phyloP scores from a whole-genome alignment of 2,329 filamentous ascomycete genomes.

The Diaporthe batatas region DNA sequence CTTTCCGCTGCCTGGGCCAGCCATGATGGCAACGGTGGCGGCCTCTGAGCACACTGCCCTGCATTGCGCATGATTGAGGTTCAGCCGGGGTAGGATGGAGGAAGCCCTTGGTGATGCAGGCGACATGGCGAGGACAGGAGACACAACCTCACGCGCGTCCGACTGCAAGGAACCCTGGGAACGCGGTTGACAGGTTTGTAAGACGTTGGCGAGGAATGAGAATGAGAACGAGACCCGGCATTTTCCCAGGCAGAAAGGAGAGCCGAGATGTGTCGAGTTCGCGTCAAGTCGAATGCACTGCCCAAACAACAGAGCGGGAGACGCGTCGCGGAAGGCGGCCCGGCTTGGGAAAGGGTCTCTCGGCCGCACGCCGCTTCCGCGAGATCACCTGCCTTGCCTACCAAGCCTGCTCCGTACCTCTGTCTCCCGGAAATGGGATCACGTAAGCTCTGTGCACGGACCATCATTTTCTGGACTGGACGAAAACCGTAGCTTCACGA shows the following conservation, averaged over 20 bases:
- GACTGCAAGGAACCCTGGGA: neutral
- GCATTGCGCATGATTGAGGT: constrained; percentile 69
- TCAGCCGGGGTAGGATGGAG: constrained; percentile 63
- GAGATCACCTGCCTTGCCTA: constrained; percentile 31
- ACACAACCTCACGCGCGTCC: constrained; percentile 16
- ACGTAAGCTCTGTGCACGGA: constrained; percentile 1
- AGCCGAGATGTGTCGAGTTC: neutral
- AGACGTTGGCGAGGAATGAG: neutral
- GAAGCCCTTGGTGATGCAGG: constrained; percentile 42
- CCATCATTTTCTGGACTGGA: neutral
- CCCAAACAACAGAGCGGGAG: neutral
- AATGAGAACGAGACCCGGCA: neutral
- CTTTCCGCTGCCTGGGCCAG: constrained; percentile 82
- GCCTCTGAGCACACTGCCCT: constrained; percentile 67
- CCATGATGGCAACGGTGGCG: constrained; percentile 74
- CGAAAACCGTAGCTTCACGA: neutral
- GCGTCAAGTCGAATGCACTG: neutral
- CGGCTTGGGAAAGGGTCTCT: neutral
- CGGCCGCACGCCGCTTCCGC: constrained; percentile 9
- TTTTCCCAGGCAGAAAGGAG: too few relatives aligned
- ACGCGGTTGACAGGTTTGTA: neutral
- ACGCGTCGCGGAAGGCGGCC: constrained; percentile 13
- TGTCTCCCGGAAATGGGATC: neutral
- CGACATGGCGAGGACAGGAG: constrained; percentile 33
- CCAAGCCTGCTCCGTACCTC: too few relatives aligned